Evolutionary conservation across 345 rosid genomes (phyloP), one percentile per base, ranked within the genome.

Genomic region (Acer campestre): DNA sequence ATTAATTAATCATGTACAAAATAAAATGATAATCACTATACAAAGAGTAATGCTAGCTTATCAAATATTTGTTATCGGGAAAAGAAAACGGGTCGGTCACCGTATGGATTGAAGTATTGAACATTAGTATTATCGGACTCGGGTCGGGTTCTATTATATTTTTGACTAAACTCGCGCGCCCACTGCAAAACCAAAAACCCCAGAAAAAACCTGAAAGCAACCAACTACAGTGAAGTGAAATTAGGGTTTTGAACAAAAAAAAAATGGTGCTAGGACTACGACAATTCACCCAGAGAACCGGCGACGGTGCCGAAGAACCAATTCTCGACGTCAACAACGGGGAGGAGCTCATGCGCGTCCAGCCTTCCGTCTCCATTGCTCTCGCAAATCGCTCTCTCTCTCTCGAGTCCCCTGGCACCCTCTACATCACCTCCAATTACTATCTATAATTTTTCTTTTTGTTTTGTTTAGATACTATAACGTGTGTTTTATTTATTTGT

Each of bases 291-390:
- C 86, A 78, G 14, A 83, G 99, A 75, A 65, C 71, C 66, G 85
- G 82, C 64, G 86, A 83, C 35, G 95, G 88, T 71, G 80, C 84
- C 38, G 98, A 97, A n/a, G 85, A 80, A 62, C 98, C 98, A 1
- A 70, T 88, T 48, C 88, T 96, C 10, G 93, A 91, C 74, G 71
- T 79, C 31, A 78, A 80, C 0, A 86, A 82, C 82, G 98, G 94
- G 16, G 99, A 94, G 88, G 98, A 90, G 70, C 86, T 96, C 42
- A 84, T 89, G 90, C 91, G 85, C 77, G 89, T 90, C 64, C 93
- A 88, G 76, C 79, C 92, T n/a, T n/a, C n/a, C n/a, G n/a, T n/a
- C n/a, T n/a, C n/a, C n/a, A n/a, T n/a, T n/a, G n/a, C n/a, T n/a
- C n/a, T n/a, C n/a, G n/a, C n/a, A n/a, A n/a, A n/a, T n/a, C n/a